Evolutionary conservation across 495 filamentous ascomycete species (phyloP).

Genomic region (Echria macrotheca): DNA sequence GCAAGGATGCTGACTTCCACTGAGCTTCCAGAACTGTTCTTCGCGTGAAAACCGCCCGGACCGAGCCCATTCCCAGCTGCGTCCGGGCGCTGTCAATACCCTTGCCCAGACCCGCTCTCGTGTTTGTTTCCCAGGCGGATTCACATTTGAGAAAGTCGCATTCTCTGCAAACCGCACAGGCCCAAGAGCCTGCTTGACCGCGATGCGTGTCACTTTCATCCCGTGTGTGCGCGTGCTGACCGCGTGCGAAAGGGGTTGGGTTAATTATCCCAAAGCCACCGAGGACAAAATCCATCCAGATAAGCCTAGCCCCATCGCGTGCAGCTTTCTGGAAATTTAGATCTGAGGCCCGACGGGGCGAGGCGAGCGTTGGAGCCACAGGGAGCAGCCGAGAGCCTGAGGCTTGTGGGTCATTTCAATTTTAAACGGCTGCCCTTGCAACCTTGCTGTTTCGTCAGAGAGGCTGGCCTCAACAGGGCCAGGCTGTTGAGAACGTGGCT

Average conservation of each 20-base stretch:
- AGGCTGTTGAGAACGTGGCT: constrained; percentile 1
- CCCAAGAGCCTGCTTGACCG: too few species aligned
- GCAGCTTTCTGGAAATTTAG: constrained; percentile 20
- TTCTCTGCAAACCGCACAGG: too few species aligned
- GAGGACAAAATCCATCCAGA: constrained; percentile 1
- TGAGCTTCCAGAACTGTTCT: constrained; percentile 19
- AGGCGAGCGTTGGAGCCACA: constrained; percentile 10
- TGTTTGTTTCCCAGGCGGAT: constrained; percentile 1
- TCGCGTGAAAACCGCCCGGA: constrained; percentile 3
- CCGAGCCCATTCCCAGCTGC: constrained; percentile 7
- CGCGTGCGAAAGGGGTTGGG: neutral
- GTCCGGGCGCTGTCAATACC: constrained; percentile 1
- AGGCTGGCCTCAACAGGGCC: neutral
- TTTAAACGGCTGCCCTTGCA: too few species aligned
- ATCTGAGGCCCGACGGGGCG: constrained; percentile 13
- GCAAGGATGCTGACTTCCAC: constrained; percentile 5
- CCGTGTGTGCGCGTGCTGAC: neutral
- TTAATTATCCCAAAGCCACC: constrained; percentile 1
- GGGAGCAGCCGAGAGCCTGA: neutral
- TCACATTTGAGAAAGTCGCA: too few species aligned
- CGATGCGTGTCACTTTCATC: too few species aligned
- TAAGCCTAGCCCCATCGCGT: constrained; percentile 16
- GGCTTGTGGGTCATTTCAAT: neutral
- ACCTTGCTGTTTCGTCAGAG: too few species aligned
- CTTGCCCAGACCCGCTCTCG: neutral